Evolutionary conservation across 768 basidiomycete species (phyloP), one percentile per base, ranked within the genome.

Genomic region (Boletus sp.): DNA sequence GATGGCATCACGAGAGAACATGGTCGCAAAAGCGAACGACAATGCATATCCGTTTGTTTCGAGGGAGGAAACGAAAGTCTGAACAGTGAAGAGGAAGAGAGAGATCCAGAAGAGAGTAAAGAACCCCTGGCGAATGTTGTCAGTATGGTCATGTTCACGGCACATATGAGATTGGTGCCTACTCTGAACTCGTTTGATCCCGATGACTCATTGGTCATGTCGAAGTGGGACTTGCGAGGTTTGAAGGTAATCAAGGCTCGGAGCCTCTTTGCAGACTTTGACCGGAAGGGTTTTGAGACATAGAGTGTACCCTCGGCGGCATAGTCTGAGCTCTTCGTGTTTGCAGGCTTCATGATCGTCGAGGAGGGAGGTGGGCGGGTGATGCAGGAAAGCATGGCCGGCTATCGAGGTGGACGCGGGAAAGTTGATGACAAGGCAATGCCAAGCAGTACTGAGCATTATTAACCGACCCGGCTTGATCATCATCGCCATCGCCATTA

Each of bases 91-190:
- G 47, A 96, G 80, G 63, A 90, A 93, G 59, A 95, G 82, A 21
- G 87, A 87, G 51, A 90, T 84, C 85, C 97, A 98, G 74, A 98
- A 98, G 47, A 98, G 80, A 4, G 89, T 83, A 72, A 93, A 98
- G 76, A 98, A 98, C 1, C 96, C 96, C 87, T 90, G 62, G 23
- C 0, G 33, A 53, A 47, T 9, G 30, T 19, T 19, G 45, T 62
- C n/a, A 62, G 40, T 14, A 43, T 52, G 29, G 48, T 17, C 41
- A 29, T 13, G 43, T 47, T 27, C 23, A 35, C n/a, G 27, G 21
- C 55, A 50, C 41, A 57, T 37, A 54, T 48, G 42, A 29, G 45
- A 41, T 4, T 9, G 41, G 19, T 7, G 42, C 58, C 2, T 68
- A 88, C 87, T 57, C 94, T 82, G 70, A 97, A 97, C 70, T 93